A percentile compares a stretch with the other conserved stretches of the same genome.
These are phyloP conservation scores for Globisporangium splendens DNA, from an alignment of 352 stramenopile genomes.

Conservation along the genomic window DNA sequence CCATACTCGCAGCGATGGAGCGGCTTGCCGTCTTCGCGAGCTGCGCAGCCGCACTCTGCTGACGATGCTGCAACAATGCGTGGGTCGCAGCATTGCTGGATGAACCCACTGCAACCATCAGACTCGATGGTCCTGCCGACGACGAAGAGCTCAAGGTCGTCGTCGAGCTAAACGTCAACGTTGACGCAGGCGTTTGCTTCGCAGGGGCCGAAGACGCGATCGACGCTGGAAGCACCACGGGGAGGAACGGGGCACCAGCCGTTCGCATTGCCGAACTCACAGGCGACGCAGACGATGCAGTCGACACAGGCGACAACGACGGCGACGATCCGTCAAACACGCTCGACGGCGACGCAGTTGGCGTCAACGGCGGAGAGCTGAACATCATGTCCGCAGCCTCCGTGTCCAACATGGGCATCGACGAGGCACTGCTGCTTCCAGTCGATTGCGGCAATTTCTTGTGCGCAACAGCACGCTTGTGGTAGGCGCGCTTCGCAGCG, in stretches of 20 bases:
- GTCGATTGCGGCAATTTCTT: slow-evolving; percentile 72
- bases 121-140: neutral
- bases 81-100: slow-evolving; percentile 3
- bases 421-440: neutral
- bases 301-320: slow-evolving; percentile 19
- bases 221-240: slow-evolving; percentile 23
- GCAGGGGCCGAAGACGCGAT: slow-evolving; percentile 5
- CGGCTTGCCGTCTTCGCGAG: slow-evolving; percentile 12
- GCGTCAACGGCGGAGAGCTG: slow-evolving; percentile 12
- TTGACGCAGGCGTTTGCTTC: neutral
- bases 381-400: slow-evolving; percentile 14
- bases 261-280: slow-evolving; percentile 2
- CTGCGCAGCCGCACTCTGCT: slow-evolving; percentile 9
- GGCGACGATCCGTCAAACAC: slow-evolving; percentile 21
- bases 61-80: slow-evolving; percentile 11
- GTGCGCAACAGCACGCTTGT: slow-evolving; percentile 76
- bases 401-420: slow-evolving; percentile 3
- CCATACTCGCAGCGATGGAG: slow-evolving; percentile 7
- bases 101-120: slow-evolving; percentile 12
- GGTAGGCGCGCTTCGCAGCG: slow-evolving; percentile 73
- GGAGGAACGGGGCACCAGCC: slow-evolving; percentile 17
- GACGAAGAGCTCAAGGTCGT: neutral
- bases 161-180: slow-evolving; percentile 4
- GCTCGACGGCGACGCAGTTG: slow-evolving; percentile 10
- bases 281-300: slow-evolving; percentile 9